A percentile compares a stretch with the other conserved stretches of the same genome.
phyloP scores from a whole-genome alignment of 495 filamentous ascomycete genomes.

The Bombardia bombarda region DNA sequence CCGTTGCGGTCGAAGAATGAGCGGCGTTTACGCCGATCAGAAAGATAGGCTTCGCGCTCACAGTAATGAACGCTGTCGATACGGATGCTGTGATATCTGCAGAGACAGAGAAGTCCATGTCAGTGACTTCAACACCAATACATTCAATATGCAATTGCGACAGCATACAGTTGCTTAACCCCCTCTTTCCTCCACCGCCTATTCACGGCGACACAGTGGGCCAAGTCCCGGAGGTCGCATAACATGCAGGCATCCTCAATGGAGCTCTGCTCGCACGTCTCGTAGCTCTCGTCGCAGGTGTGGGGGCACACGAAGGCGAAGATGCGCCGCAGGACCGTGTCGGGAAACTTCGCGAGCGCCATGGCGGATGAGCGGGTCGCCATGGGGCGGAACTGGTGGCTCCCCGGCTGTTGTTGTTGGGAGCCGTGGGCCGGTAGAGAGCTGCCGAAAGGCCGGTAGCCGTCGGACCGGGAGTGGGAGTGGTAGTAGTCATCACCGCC shows the following conservation, averaged over 20 bases:
- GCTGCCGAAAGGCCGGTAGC: slow-evolving; percentile 10
- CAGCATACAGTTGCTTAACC: slow-evolving; percentile 53
- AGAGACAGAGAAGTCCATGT: not conserved
- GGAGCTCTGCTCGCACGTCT: slow-evolving; percentile 72
- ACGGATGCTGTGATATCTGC: slow-evolving; percentile 78
- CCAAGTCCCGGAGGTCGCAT: slow-evolving; percentile 88
- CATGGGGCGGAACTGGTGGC: slow-evolving; percentile 7
- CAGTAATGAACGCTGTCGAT: slow-evolving; percentile 96
- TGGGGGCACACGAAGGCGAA: slow-evolving; percentile 83
- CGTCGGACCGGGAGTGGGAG: slow-evolving; percentile 6
- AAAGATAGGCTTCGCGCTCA: slow-evolving; percentile 70
- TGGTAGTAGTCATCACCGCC: slow-evolving; percentile 1
- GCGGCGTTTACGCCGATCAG: slow-evolving; percentile 63
- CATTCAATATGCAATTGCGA: too few relatives aligned
- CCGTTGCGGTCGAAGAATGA: slow-evolving; percentile 69
- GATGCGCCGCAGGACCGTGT: slow-evolving; percentile 59
- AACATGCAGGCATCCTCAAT: slow-evolving; percentile 86
- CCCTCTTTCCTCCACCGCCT: slow-evolving; percentile 59
- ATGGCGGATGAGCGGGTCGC: slow-evolving; percentile 22
- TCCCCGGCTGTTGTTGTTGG: not conserved
- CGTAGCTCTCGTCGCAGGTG: slow-evolving; percentile 63
- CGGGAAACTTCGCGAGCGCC: slow-evolving; percentile 43
- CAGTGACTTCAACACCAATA: not conserved
- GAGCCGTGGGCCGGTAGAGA: slow-evolving; percentile 3
- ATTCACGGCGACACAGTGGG: slow-evolving; percentile 65